These are phyloP conservation scores for Candida caryicola DNA, from an alignment of 805 yeast genomes.

Conservation along the genomic window DNA sequence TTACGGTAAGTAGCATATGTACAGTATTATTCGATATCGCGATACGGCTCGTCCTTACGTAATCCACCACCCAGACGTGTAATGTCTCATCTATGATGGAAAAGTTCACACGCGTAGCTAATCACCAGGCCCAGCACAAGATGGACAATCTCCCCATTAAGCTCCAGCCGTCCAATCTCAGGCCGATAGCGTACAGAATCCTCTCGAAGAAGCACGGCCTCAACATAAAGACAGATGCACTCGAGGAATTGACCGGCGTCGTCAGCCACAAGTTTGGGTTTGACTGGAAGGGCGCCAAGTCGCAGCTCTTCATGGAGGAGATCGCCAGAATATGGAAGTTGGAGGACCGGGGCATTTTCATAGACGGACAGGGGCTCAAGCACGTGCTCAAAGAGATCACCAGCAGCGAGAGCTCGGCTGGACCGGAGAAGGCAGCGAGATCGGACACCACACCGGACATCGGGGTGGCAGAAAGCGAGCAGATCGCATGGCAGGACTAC, in stretches of 20 bases:
- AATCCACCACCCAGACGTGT: too few species aligned
- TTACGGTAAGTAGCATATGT: too few species aligned
- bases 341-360: slow-evolving; percentile 81
- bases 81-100: too few species aligned
- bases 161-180: slow-evolving; percentile 74
- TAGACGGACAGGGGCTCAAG: slow-evolving; percentile 70
- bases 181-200: slow-evolving; percentile 90
- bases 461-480: slow-evolving; percentile 13
- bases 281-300: slow-evolving; percentile 74
- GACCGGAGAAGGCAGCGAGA: slow-evolving; percentile 12
- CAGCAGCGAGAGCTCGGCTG: slow-evolving; percentile 12
- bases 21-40: too few species aligned
- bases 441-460: slow-evolving; percentile 20
- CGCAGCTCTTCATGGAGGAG: slow-evolving; percentile 68
- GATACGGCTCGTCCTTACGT: too few species aligned
- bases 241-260: slow-evolving; percentile 66
- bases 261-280: slow-evolving; percentile 77
- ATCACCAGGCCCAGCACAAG: too few species aligned
- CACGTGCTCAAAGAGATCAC: slow-evolving; percentile 60
- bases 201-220: slow-evolving; percentile 90
- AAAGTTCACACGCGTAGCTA: too few species aligned
- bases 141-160: slow-evolving; percentile 56
- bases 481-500: slow-evolving; percentile 68
- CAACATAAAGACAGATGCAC: slow-evolving; percentile 82
- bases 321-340: slow-evolving; percentile 83